A percentile compares a stretch with the other conserved stretches of the same genome.
Conservation (phyloP, 2,329 filamentous ascomycete genomes). For the Pleomassaria siparia region DNA sequence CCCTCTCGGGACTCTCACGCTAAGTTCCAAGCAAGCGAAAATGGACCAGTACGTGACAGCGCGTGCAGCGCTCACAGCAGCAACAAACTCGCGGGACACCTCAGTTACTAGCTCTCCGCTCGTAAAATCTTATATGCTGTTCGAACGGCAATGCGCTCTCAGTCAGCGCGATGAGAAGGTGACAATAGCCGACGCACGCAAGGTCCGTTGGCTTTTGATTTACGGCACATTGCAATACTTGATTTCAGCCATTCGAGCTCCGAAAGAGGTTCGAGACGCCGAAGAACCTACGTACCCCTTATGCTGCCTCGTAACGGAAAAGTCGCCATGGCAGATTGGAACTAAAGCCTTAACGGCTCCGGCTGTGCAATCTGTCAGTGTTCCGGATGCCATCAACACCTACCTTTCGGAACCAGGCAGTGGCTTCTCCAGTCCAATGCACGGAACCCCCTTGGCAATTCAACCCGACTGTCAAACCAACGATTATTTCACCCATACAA, state of each 20-base stretch:
- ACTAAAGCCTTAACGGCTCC: constrained; percentile 18
- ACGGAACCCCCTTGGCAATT: constrained; percentile 27
- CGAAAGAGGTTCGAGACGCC: constrained; percentile 62
- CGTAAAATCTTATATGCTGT: constrained; percentile 68
- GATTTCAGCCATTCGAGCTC: constrained; percentile 61
- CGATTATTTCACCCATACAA: constrained; percentile 39
- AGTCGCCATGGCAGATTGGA: constrained; percentile 41
- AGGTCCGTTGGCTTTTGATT: constrained; percentile 76
- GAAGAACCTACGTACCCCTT: constrained; percentile 61
- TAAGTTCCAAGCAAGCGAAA: constrained; percentile 42
- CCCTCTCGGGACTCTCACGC: constrained; percentile 36
- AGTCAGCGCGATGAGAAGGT: constrained; percentile 60
- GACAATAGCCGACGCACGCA: constrained; percentile 67
- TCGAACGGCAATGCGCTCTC: constrained; percentile 62
- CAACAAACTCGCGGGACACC: constrained; percentile 49
- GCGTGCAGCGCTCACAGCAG: constrained; percentile 55
- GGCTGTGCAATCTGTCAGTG: constrained; percentile 9
- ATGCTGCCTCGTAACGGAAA: constrained; percentile 49
- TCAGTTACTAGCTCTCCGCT: constrained; percentile 50
- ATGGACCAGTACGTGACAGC: constrained; percentile 53
- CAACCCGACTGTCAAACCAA: constrained; percentile 51
- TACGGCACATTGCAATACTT: constrained; percentile 76
- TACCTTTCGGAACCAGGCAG: constrained; percentile 13
- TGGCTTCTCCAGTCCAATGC: constrained; percentile 2
- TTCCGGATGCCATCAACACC: constrained; percentile 19